A percentile compares a stretch with the other conserved stretches of the same genome.
phyloP scores from a whole-genome alignment of 495 filamentous ascomycete species.

The Apiosordaria backusii region DNA sequence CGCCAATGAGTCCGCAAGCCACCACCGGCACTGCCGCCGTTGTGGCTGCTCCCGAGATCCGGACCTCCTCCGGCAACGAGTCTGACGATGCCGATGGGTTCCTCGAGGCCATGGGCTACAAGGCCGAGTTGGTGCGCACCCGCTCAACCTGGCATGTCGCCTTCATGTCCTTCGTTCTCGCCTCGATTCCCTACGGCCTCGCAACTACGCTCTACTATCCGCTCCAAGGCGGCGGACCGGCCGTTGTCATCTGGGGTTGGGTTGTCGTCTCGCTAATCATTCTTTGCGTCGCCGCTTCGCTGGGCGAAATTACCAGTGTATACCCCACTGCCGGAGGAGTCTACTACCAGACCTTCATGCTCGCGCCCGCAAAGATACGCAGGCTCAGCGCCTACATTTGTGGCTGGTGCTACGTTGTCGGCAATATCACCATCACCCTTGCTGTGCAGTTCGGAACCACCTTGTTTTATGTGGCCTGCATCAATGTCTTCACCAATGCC shows the following conservation, averaged over 20 bases:
- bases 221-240: conserved; percentile 60
- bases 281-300: conserved; percentile 49
- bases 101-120: conserved; percentile 51
- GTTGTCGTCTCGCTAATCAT: conserved; percentile 47
- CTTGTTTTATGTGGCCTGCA: conserved; percentile 49
- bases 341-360: conserved; percentile 57
- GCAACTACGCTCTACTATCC: conserved; percentile 69
- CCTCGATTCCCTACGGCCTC: conserved; percentile 60
- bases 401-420: conserved; percentile 64
- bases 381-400: conserved; percentile 59
- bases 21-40: neutral
- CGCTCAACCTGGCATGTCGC: conserved; percentile 54
- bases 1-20: neutral
- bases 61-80: conserved; percentile 8
- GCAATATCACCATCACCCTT: conserved; percentile 67
- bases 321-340: conserved; percentile 55
- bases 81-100: conserved; percentile 42
- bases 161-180: conserved; percentile 56
- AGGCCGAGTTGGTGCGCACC: conserved; percentile 48
- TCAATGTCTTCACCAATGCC: conserved; percentile 49
- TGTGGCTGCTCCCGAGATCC: neutral
- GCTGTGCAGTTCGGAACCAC: conserved; percentile 66
- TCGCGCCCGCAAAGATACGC: conserved; percentile 40
- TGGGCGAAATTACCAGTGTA: conserved; percentile 55
- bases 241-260: conserved; percentile 65